These are phyloP conservation scores for Plantago lanceolata DNA, from an alignment of 305 asterid species.

Conservation along the genomic window DNA sequence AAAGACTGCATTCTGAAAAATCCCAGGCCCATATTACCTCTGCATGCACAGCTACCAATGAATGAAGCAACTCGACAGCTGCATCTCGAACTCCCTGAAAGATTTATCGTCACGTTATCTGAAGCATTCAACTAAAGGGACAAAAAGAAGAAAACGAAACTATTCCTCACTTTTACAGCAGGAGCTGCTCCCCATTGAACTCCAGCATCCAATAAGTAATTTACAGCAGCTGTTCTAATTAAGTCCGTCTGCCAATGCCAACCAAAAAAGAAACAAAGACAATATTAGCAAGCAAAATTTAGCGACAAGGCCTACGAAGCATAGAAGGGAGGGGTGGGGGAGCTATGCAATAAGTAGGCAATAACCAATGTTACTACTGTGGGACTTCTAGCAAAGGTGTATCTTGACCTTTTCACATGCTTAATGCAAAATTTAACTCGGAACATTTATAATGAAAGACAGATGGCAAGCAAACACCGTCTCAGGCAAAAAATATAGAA, in stretches of 20 bases:
- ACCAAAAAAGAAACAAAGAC: slow-evolving; percentile 14
- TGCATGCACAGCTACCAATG: slow-evolving; percentile 92
- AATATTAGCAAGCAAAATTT: slow-evolving; percentile 6
- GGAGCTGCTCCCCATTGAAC: slow-evolving; percentile 96
- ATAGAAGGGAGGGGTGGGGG: background rate
- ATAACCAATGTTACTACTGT: background rate
- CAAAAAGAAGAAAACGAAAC: slow-evolving; percentile 8
- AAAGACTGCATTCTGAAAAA: slow-evolving; percentile 12
- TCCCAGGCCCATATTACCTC: slow-evolving; percentile 52
- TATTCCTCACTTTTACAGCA: slow-evolving; percentile 72
- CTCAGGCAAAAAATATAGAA: slow-evolving; percentile 1
- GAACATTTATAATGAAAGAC: background rate
- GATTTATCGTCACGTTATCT: slow-evolving; percentile 18
- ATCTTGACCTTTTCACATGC: background rate
- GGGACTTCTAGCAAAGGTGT: too few relatives aligned
- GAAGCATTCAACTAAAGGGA: slow-evolving; percentile 1
- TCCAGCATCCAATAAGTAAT: slow-evolving; percentile 91
- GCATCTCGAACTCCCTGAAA: slow-evolving; percentile 96
- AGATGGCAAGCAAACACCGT: background rate
- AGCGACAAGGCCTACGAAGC: background rate
- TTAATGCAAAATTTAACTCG: background rate
- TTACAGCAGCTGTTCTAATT: slow-evolving; percentile 82
- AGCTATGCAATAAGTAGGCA: background rate
- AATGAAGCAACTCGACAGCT: slow-evolving; percentile 86
- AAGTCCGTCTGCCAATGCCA: slow-evolving; percentile 58